Evolutionary conservation across 441 rosid species (phyloP).

Genomic region (Pelargonium cotyledonis): DNA sequence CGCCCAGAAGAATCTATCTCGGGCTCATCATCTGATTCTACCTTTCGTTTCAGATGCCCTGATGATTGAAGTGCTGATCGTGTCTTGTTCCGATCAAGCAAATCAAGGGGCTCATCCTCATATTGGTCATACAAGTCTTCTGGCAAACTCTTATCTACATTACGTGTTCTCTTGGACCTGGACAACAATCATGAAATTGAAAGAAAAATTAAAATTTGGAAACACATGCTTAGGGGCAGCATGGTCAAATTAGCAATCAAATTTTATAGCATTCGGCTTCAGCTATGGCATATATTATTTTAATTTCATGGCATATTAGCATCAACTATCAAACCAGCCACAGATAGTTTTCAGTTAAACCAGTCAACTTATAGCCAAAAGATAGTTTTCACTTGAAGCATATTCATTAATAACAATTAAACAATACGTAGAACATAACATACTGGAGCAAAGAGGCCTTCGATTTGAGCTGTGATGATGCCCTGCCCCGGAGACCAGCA

Average conservation of each 20-base stretch:
- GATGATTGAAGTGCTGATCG: constrained; percentile 70
- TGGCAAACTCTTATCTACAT: constrained; percentile 53
- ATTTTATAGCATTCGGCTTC: neutral
- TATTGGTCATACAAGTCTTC: constrained; percentile 61
- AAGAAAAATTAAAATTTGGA: constrained; percentile 9
- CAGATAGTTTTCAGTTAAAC: too few species aligned
- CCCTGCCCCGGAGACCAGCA: constrained; percentile 44
- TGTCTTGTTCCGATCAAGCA: constrained; percentile 70
- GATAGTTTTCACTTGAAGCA: neutral
- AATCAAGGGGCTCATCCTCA: constrained; percentile 89
- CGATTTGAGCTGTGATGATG: constrained; percentile 39
- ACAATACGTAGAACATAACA: constrained; percentile 19
- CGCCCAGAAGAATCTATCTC: constrained; percentile 84
- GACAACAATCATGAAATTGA: neutral
- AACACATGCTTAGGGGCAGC: neutral
- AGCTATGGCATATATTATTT: neutral
- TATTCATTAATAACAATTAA: neutral
- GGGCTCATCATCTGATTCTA: constrained; percentile 71
- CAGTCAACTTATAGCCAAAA: constrained; percentile 4
- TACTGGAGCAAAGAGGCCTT: constrained; percentile 48
- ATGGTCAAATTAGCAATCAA: neutral
- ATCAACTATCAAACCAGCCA: neutral
- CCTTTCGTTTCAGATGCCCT: constrained; percentile 44
- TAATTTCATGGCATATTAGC: neutral
- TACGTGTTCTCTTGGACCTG: constrained; percentile 53